Percentiles rank a stretch among this genome's conserved stretches.
These are phyloP conservation scores for Dactylellina leptospora DNA, from an alignment of 2,329 filamentous ascomycete genomes.

Conservation along the genomic window DNA sequence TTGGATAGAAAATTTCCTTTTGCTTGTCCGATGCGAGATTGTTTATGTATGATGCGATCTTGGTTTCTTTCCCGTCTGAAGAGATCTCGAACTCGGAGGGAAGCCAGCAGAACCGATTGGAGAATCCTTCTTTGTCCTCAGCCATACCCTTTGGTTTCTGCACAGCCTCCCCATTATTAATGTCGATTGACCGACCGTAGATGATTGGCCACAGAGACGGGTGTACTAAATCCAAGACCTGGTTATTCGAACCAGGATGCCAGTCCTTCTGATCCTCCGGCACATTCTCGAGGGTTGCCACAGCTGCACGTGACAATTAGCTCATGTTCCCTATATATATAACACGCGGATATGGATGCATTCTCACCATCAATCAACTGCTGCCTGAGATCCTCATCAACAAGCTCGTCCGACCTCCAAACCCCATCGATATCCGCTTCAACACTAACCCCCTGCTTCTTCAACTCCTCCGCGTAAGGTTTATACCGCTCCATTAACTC, in stretches of 20 bases:
- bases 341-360: background rate
- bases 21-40: slow-evolving; percentile 32
- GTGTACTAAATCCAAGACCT: slow-evolving; percentile 71
- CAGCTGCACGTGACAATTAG: slow-evolving; percentile 57
- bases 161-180: slow-evolving; percentile 5
- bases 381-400: slow-evolving; percentile 33
- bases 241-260: slow-evolving; percentile 68
- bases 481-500: slow-evolving; percentile 42
- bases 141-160: background rate
- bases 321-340: background rate
- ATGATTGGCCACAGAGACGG: slow-evolving; percentile 71
- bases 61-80: slow-evolving; percentile 27
- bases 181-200: slow-evolving; percentile 61
- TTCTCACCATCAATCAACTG: slow-evolving; percentile 29
- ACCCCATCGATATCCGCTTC: slow-evolving; percentile 50
- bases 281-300: slow-evolving; percentile 65
- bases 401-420: slow-evolving; percentile 34
- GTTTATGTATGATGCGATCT: slow-evolving; percentile 49
- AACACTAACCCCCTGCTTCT: slow-evolving; percentile 6
- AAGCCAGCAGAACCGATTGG: slow-evolving; percentile 42
- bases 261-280: slow-evolving; percentile 67
- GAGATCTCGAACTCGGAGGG: slow-evolving; percentile 51
- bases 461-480: slow-evolving; percentile 25
- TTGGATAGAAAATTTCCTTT: slow-evolving; percentile 39
- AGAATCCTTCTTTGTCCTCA: slow-evolving; percentile 20